Base-by-base conservation (phyloP, 2,329 filamentous ascomycete genomes). In the Xylaria arbuscula region DNA sequence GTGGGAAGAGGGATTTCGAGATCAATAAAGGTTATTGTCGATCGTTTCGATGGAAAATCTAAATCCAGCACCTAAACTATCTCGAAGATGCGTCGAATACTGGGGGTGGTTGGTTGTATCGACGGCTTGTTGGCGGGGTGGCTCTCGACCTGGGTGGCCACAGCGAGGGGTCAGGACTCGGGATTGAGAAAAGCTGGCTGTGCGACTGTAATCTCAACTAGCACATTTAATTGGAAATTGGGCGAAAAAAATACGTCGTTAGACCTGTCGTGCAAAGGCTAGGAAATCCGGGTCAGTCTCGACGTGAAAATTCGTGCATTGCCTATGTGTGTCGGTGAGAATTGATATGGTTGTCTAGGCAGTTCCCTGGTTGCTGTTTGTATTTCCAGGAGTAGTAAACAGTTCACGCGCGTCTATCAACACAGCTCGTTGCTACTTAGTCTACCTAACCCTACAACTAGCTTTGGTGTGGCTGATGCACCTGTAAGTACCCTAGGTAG, bases 321-420 rank as follows among this genome's bases (percentile, higher is more conserved):
- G 47, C 57, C 42, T 15, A 36, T 47, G 17, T 32, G 60, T 22
- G 11, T 22, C 36, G 22, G 28, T 51, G 48, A 38, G 38, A 51
- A 24, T 54, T 24, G n/a, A 45, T 47, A 34, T 67, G 61, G 69
- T 69, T 67, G 63, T 69, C 70, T 17, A 68, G 62, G 38, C 48
- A 60, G 63, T 58, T 11, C 28, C 5, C 28, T 28, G 56, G 47
- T 58, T n/a, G 40, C 48, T 47, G 19, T 58, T 70, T 70, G 68
- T 72, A 66, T 62, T 70, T 68, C 55, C 1, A 22, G 17, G n/a
- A 70, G 66, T 1, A 22, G 66, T 69, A 72, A 72, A 72, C 70
- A 72, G 60, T 56, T 38, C 56, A 63, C 60, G 47, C 70, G 67
- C 56, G 61, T 65, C 17, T 59, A 66, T 66, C 34, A 65, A 68